A percentile compares a stretch with the other conserved stretches of the same genome.
These are phyloP conservation scores for Carpinus viminea DNA, from an alignment of 306 rosid species.

Conservation along the genomic window DNA sequence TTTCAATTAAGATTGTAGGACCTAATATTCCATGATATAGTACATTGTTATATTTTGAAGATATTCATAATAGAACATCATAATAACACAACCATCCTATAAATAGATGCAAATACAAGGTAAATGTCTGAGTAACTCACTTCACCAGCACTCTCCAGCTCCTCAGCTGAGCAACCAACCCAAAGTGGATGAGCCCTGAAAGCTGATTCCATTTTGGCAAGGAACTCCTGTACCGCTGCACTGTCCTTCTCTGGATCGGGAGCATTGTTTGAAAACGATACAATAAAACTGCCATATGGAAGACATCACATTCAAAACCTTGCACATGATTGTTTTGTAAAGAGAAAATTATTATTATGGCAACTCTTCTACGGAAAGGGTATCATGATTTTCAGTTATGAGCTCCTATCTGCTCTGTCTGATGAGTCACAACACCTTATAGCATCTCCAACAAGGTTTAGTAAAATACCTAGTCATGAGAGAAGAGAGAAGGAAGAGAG, in stretches of 20 bases:
- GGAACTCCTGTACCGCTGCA: conserved; percentile 74
- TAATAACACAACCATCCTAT: conserved; percentile 8
- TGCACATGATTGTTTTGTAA: background rate
- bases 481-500: no score
- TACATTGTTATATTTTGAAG: background rate
- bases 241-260: conserved; percentile 91
- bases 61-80: background rate
- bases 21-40: background rate
- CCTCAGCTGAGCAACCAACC: conserved; percentile 95
- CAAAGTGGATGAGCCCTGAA: conserved; percentile 96
- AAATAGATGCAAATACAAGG: background rate
- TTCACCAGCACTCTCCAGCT: conserved; percentile 96
- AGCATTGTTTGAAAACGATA: conserved; percentile 79
- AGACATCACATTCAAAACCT: background rate
- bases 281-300: conserved; percentile 70
- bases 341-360: background rate
- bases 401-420: background rate
- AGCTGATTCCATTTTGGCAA: conserved; percentile 84
- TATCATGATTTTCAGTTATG: background rate
- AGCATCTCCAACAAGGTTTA: no score
- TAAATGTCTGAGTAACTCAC: conserved; percentile 47
- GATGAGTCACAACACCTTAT: background rate
- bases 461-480: no score
- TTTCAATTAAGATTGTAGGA: background rate
- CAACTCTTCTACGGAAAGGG: background rate